Conservation (phyloP, 768 basidiomycete genomes). For the Tylopilus vinaceipallidus region DNA sequence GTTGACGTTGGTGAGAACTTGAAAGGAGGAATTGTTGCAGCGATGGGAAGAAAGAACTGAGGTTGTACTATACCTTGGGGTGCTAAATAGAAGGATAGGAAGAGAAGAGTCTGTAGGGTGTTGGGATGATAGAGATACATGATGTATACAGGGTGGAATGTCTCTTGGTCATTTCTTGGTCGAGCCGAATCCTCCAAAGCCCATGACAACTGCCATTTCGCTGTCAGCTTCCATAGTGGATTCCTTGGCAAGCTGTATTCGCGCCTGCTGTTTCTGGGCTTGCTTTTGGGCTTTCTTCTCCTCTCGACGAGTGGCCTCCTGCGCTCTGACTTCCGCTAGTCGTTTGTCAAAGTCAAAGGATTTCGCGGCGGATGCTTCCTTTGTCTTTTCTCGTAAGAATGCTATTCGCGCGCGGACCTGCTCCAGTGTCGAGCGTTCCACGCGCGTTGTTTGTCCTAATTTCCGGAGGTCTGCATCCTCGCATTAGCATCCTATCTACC, state of each 20-base stretch:
- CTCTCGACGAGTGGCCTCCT: conserved; percentile 63
- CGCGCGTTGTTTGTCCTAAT: conserved; percentile 93
- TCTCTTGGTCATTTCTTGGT: conserved; percentile 62
- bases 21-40: conserved; percentile 4
- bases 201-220: conserved; percentile 84
- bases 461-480: conserved; percentile 71
- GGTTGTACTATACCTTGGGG: conserved; percentile 24
- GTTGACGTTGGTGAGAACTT: conserved; percentile 56
- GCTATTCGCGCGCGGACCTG: conserved; percentile 94
- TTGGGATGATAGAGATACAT: conserved; percentile 12
- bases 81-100: background rate
- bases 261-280: conserved; percentile 70
- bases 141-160: conserved; percentile 6
- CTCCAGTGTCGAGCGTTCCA: conserved; percentile 85
- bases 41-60: background rate
- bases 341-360: conserved; percentile 95
- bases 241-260: conserved; percentile 60
- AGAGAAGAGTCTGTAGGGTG: background rate
- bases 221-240: conserved; percentile 46
- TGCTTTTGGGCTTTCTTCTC: conserved; percentile 80
- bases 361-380: conserved; percentile 77
- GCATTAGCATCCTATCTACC: background rate
- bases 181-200: conserved; percentile 86
- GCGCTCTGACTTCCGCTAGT: conserved; percentile 74
- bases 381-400: conserved; percentile 81